Evolutionary conservation across 495 filamentous ascomycete genomes (phyloP).

Genomic region (Glonium stellatum): DNA sequence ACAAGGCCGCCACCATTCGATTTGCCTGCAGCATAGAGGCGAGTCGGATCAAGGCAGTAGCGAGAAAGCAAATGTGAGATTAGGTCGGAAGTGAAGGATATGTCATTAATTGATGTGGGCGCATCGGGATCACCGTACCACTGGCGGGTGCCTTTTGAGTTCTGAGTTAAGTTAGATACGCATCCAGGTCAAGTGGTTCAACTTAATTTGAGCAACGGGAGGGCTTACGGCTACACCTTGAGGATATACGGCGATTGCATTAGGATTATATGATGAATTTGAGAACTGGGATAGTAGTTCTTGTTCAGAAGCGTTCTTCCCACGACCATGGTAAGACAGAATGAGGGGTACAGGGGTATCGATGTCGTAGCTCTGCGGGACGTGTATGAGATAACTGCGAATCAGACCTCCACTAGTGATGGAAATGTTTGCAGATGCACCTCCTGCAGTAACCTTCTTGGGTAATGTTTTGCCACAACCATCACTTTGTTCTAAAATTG

Average conservation of each 20-base stretch:
- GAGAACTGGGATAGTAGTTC: constrained; percentile 17
- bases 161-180: background rate
- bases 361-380: constrained; percentile 14
- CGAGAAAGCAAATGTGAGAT: constrained; percentile 39
- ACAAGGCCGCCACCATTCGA: constrained; percentile 56
- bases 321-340: constrained; percentile 18
- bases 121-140: constrained; percentile 19
- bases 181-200: background rate
- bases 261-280: constrained; percentile 13
- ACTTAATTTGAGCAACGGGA: background rate
- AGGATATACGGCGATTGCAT: constrained; percentile 19
- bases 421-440: background rate
- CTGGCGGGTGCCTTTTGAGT: constrained; percentile 7
- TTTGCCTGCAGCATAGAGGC: constrained; percentile 53
- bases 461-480: constrained; percentile 15
- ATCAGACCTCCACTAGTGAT: constrained; percentile 12
- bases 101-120: constrained; percentile 20
- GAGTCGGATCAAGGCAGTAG: constrained; percentile 46
- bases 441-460: background rate
- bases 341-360: constrained; percentile 19
- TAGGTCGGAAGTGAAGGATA: constrained; percentile 36
- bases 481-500: background rate
- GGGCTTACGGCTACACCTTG: constrained; percentile 14
- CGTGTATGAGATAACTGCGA: constrained; percentile 18
- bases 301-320: constrained; percentile 10